Evolutionary conservation across 164 flowering plant genomes (phyloP), one percentile per base, ranked within the genome.

Genomic region (Liriodendron chinense): DNA sequence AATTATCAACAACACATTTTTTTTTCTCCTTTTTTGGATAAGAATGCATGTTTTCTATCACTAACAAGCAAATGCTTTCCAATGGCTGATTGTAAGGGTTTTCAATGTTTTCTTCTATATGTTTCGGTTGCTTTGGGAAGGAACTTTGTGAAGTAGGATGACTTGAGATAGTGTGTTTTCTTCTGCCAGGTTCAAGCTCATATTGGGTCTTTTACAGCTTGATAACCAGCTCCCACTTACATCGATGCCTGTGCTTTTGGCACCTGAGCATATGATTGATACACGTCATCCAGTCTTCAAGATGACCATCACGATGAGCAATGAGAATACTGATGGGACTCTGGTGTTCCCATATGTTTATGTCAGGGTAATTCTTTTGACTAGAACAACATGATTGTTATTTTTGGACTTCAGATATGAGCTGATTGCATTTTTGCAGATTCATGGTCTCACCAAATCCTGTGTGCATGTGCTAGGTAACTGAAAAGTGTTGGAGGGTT

Each of bases 201-300:
- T 96, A 76, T 73, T 94, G 69, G 97, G 98, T 14, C 71, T 89
- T 82, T 63, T 96, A 80, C 99, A 94, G 88, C 80, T 96, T 64
- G 99, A 96, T 80, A 96, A 96, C 80, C 97, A 94, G 80, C 93
- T 96, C 8, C 98, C 98, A 76, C 83, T 96, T 64, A 86, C 98
- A 53, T 65, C 85, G 75, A 89, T 92, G 92, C 99, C 99, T 53
- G 97, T 94, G 69, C 78, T 94, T 34, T 80, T 96, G 79, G 99
- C 96, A 53, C 97, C 99, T 78, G 98, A 96, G 57, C 85, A 86
- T 69, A 75, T 74, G 57, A 72, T 80, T 77, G 95, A 89, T 76
- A 57, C 80, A 70, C 85, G 87, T 68, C 91, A 89, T 75, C 97
- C 97, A 57, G 99, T 91, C 23, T 89, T 96, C 79, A 92, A 94